Evolutionary conservation across 345 rosid species (phyloP), one percentile per base, ranked within the genome.

Genomic region (Arabis alpina): DNA sequence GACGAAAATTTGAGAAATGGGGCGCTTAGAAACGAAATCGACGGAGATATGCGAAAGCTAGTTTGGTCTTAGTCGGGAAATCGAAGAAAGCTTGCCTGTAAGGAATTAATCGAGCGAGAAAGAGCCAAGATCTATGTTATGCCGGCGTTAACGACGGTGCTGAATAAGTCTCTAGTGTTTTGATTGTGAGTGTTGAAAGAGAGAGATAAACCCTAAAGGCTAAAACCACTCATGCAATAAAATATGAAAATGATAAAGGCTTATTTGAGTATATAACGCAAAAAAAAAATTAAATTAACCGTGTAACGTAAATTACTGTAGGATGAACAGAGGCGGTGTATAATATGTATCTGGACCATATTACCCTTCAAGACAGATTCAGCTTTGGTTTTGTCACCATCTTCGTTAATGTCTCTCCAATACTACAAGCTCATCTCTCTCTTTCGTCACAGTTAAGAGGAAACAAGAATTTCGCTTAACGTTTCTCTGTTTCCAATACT

Each of bases 61-160:
- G 12, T 30, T 70, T 48, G 59, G 36, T 32, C 53, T 27, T 27
- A 30, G 3, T 27, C 32, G 19, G n/a, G 23, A 25, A 44, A 19
- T 32, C 11, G 0, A 42, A 42, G 30, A 48, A 19, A 61, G 54
- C 54, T 61, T 32, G n/a, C 74, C 68, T 61, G 44, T 30, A 15
- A 27, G 58, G 25, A 39, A 49, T 5, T 36, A 50, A 48, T 11
- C 2, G 44, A 14, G 53, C 13, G 27, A 36, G 24, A n/a, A 49
- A 12, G 24, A n/a, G 41, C 10, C 43, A 50, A 28, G 51, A 51
- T 59, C 27, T 11, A 16, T 14, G 67, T 28, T 12, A 16, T 4
- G 68, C 45, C 68, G 68, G 73, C 64, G 47, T 44, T 55, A 8
- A 16, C 73, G 58, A 59, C 68, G 75, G 61, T 13, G 74, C 32